A percentile compares a stretch with the other conserved stretches of the same genome.
These are phyloP conservation scores for Anacardium occidentale DNA, from an alignment of 345 rosid genomes.

Conservation along the genomic window DNA sequence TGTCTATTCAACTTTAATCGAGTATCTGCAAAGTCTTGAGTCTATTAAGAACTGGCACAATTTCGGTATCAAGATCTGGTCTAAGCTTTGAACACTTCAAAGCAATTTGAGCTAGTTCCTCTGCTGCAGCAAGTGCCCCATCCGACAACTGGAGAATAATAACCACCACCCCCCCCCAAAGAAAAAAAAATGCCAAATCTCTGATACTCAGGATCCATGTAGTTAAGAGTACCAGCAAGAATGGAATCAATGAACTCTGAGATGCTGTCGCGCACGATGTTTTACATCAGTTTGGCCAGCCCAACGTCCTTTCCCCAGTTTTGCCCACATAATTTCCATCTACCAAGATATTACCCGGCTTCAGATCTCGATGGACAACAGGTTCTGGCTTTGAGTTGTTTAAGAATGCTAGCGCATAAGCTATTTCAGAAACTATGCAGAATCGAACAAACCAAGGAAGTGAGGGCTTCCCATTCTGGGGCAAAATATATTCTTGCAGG, in stretches of 20 bases:
- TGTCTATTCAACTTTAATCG: conserved; percentile 45
- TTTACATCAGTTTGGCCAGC: conserved; percentile 76
- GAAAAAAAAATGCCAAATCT: no score
- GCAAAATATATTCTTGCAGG: conserved; percentile 60
- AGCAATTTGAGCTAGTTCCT: conserved; percentile 67
- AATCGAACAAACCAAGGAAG: conserved; percentile 85
- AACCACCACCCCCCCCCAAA: no score
- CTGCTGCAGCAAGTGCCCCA: conserved; percentile 70
- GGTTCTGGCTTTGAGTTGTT: conserved; percentile 94
- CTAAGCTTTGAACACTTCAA: conserved; percentile 68
- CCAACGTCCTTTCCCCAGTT: conserved; percentile 91
- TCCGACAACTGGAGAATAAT: no score
- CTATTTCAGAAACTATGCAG: conserved; percentile 70
- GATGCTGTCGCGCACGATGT: conserved; percentile 64
- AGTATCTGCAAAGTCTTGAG: conserved; percentile 57
- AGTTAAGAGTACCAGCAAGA: conserved; percentile 71
- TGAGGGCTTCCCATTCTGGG: conserved; percentile 51
- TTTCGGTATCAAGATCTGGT: conserved; percentile 78
- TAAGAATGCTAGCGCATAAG: conserved; percentile 78
- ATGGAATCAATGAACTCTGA: conserved; percentile 63
- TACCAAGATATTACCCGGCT: conserved; percentile 75
- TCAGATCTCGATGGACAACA: conserved; percentile 79
- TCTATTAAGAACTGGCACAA: conserved; percentile 68
- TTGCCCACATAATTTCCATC: conserved; percentile 76
- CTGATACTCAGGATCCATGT: conserved; percentile 92